A percentile compares a stretch with the other conserved stretches of the same genome.
These are phyloP conservation scores for Anisodus tanguticus DNA, from an alignment of 257 asterid genomes.

Conservation along the genomic window DNA sequence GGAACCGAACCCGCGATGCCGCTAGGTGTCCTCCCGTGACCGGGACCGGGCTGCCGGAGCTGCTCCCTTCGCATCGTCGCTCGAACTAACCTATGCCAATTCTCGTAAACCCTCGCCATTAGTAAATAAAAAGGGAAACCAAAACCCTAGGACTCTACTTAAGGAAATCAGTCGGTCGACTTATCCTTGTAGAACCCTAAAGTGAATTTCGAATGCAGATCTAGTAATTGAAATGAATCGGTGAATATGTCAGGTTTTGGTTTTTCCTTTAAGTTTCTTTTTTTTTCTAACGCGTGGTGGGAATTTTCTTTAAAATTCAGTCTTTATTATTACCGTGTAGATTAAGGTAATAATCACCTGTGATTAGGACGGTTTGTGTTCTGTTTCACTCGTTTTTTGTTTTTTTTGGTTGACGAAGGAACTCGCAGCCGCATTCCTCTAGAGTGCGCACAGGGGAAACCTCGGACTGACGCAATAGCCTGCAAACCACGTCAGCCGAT, in stretches of 20 bases:
- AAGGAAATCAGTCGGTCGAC: background rate
- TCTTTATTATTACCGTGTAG: background rate
- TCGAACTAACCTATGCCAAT: conserved; percentile 85
- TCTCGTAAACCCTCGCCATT: conserved; percentile 76
- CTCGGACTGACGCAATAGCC: too few relatives aligned
- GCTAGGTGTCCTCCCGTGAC: conserved; percentile 71
- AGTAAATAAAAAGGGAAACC: background rate
- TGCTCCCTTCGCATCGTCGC: conserved; percentile 75
- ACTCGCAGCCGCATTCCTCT: too few relatives aligned
- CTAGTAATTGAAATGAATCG: background rate
- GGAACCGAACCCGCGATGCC: conserved; percentile 97
- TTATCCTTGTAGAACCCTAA: conserved; percentile 15
- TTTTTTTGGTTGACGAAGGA: too few relatives aligned
- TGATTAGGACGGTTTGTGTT: background rate
- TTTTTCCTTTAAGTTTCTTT: background rate
- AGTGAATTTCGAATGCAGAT: background rate
- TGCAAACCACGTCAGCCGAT: too few relatives aligned
- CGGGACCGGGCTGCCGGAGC: conserved; percentile 50
- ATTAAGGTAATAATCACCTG: background rate
- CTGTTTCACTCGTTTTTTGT: background rate
- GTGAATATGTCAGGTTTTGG: conserved; percentile 15
- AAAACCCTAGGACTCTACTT: conserved; percentile 27
- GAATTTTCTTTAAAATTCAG: background rate
- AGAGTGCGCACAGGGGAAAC: too few relatives aligned
- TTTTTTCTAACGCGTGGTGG: conserved; percentile 17